These are phyloP conservation scores for Heterobasidion irregulare DNA, from an alignment of 1,284 basidiomycete species.

Conservation along the genomic window DNA sequence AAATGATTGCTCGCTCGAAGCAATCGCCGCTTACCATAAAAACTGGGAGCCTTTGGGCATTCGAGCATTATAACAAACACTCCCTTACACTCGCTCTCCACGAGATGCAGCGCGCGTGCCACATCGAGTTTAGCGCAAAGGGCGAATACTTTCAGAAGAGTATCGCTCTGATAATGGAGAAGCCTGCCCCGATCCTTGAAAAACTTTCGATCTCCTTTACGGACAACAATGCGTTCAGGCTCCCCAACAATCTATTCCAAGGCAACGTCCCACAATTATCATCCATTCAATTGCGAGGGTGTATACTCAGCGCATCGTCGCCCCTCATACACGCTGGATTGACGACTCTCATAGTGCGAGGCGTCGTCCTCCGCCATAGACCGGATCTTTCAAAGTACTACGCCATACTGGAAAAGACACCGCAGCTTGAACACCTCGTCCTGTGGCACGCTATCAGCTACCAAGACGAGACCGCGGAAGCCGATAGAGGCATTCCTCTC, in stretches of 20 bases:
- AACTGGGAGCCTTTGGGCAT: neutral
- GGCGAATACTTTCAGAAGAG: neutral
- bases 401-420: neutral
- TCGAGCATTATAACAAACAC: neutral
- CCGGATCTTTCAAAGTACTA: neutral
- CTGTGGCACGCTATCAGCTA: neutral
- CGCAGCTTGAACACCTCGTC: neutral
- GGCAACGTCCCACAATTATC: neutral
- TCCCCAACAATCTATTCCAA: neutral
- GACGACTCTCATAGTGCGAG: neutral
- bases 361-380: neutral
- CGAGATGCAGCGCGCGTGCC: neutral
- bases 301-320: neutral
- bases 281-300: neutral
- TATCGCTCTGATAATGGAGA: neutral
- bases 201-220: neutral
- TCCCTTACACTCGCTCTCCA: neutral
- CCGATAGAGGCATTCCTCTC: neutral
- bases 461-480: neutral
- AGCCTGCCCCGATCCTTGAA: neutral
- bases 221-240: neutral
- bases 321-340: neutral
- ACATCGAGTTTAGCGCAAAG: neutral
- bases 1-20: neutral
- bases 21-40: neutral